phyloP scores from a whole-genome alignment of 176 grass and related monocot genomes.

The Oryza punctata region DNA sequence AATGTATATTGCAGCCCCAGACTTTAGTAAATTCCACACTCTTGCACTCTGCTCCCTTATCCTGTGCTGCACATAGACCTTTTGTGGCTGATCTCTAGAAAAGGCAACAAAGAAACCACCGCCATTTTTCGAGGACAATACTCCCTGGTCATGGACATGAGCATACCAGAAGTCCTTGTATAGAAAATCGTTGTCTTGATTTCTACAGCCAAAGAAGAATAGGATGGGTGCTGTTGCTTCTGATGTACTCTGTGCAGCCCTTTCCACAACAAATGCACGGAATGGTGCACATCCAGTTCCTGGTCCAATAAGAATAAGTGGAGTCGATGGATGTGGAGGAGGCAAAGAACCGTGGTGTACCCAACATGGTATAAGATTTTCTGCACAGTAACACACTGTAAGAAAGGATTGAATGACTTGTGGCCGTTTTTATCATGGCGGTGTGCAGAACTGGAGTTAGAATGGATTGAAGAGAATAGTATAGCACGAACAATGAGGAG shows the following conservation, averaged over 20 bases:
- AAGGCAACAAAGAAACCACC: conserved; percentile 93
- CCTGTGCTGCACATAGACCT: conserved; percentile 91
- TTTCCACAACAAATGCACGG: conserved; percentile 77
- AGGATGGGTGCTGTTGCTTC: conserved; percentile 59
- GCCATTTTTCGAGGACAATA: conserved; percentile 63
- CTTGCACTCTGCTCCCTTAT: conserved; percentile 81
- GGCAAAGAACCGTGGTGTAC: conserved; percentile 64
- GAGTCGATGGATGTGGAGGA: conserved; percentile 58
- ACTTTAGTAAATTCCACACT: conserved; percentile 68
- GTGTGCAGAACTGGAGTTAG: conserved; percentile 9
- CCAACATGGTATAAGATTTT: conserved; percentile 70
- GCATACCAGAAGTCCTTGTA: conserved; percentile 85
- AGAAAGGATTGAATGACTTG: neutral
- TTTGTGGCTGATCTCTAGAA: conserved; percentile 83
- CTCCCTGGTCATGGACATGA: conserved; percentile 66
- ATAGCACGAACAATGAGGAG: neutral
- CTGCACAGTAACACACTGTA: conserved; percentile 48
- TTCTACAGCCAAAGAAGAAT: conserved; percentile 92
- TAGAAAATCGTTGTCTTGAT: conserved; percentile 68
- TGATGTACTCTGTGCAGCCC: conserved; percentile 46
- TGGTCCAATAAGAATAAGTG: conserved; percentile 86
- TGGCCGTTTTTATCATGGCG: neutral
- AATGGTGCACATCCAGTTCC: conserved; percentile 95
- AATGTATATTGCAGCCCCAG: conserved; percentile 69
- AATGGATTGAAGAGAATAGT: neutral